Percentiles rank a stretch among this genome's conserved stretches.
Conservation (phyloP, 2,329 filamentous ascomycete species). For the Arthrobotrys pseudoclavata region DNA sequence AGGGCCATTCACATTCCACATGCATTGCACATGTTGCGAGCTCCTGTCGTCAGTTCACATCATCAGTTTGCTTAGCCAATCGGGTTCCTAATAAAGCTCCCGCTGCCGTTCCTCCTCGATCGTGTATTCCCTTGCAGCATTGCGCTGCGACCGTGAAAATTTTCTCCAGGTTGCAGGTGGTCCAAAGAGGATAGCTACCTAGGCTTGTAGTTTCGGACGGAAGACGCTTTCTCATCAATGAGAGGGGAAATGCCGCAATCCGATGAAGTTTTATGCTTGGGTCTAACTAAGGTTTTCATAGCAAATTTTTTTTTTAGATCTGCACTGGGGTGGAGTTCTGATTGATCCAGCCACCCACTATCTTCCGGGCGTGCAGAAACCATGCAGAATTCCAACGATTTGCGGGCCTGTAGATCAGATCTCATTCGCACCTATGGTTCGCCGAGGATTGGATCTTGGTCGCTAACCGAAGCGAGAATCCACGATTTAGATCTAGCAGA, state of each 20-base stretch:
- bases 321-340: not conserved
- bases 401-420: not conserved
- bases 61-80: not conserved
- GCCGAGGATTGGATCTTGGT: slow-evolving; percentile 1
- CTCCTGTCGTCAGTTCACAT: not conserved
- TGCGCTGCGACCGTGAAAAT: not conserved
- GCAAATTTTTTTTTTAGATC: not conserved
- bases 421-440: not conserved
- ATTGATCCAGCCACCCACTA: slow-evolving; percentile 14
- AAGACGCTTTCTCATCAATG: not conserved
- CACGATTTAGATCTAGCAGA: not conserved
- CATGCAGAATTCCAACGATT: slow-evolving; percentile 9
- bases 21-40: not conserved
- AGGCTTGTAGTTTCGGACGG: not conserved
- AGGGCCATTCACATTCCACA: not conserved
- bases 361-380: not conserved
- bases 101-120: not conserved
- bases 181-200: not conserved
- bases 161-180: not conserved
- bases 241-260: not conserved
- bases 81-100: not conserved
- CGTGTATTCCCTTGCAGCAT: slow-evolving; percentile 1
- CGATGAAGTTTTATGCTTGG: not conserved
- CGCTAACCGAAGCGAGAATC: slow-evolving; percentile 3
- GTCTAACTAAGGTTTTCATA: not conserved